Percentiles rank a stretch among this genome's conserved stretches.
Conservation (phyloP, 2,329 filamentous ascomycete genomes). For the Bipolaris oryzae region DNA sequence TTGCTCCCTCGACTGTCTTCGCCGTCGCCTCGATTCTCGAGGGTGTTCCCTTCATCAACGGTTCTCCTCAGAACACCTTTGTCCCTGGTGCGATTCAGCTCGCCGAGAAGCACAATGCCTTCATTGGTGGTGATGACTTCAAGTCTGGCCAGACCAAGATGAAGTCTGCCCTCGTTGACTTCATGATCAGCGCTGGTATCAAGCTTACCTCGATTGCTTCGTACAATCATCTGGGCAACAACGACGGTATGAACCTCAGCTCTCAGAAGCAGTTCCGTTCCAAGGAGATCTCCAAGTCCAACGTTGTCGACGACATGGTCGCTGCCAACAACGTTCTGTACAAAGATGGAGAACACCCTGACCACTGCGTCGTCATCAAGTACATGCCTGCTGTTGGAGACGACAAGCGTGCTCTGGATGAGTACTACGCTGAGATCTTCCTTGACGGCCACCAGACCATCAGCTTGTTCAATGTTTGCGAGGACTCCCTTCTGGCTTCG, state of each 20-base stretch:
- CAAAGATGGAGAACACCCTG: conserved; percentile 88
- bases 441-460: conserved; percentile 98
- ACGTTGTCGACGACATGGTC: conserved; percentile 99
- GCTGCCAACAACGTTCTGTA: conserved; percentile 93
- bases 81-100: conserved; percentile 90
- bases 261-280: conserved; percentile 98
- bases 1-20: conserved; percentile 95
- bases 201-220: conserved; percentile 97
- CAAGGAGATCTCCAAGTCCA: conserved; percentile 99
- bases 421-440: conserved; percentile 99
- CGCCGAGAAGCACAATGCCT: conserved; percentile 83
- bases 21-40: conserved; percentile 94
- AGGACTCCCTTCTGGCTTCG: conserved; percentile 94
- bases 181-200: conserved; percentile 97
- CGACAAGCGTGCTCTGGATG: conserved; percentile 97
- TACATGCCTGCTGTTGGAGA: conserved; percentile 99
- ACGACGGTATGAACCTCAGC: conserved; percentile 98
- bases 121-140: conserved; percentile 98
- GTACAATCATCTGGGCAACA: conserved; percentile 99
- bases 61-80: conserved; percentile 98
- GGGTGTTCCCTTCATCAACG: conserved; percentile 93
- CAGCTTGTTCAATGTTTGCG: conserved; percentile 97
- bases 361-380: conserved; percentile 99
- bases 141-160: conserved; percentile 99
- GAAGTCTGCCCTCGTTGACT: conserved; percentile 98